These are phyloP conservation scores for Debaryomyces udenii DNA, from an alignment of 1,139 yeast genomes.

Conservation along the genomic window DNA sequence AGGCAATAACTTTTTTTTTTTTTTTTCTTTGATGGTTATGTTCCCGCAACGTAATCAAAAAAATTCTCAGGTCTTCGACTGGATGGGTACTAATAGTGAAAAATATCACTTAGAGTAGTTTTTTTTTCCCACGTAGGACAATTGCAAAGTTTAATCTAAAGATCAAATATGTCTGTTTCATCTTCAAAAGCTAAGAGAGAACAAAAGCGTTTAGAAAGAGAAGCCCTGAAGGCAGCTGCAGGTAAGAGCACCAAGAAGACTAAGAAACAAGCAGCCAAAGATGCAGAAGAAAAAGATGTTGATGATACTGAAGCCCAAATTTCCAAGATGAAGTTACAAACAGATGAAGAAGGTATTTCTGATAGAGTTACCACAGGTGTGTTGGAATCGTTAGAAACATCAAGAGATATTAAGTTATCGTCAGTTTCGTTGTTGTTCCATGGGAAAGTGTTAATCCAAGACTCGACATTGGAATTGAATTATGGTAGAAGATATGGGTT, in stretches of 20 bases:
- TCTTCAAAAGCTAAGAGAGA: slow-evolving; percentile 98
- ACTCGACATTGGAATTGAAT: slow-evolving; percentile 87
- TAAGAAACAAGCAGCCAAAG: slow-evolving; percentile 56
- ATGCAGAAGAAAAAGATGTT: slow-evolving; percentile 60
- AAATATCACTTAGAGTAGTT: slow-evolving; percentile 2
- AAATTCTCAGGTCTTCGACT: slow-evolving; percentile 10
- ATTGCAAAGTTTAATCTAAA: background rate
- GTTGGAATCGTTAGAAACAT: slow-evolving; percentile 80
- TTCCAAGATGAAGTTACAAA: slow-evolving; percentile 86
- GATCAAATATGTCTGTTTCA: slow-evolving; percentile 55
- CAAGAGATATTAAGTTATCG: slow-evolving; percentile 91
- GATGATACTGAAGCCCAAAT: slow-evolving; percentile 75
- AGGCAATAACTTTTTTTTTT: background rate
- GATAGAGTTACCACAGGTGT: slow-evolving; percentile 99
- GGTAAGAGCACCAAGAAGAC: slow-evolving; percentile 73
- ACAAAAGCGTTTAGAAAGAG: slow-evolving; percentile 67
- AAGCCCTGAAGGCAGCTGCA: slow-evolving; percentile 68
- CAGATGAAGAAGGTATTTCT: slow-evolving; percentile 89
- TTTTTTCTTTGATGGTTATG: slow-evolving; percentile 3
- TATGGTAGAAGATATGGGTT: slow-evolving; percentile 97
- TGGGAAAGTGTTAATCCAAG: slow-evolving; percentile 95
- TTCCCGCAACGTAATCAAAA: slow-evolving; percentile 6
- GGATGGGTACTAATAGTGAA: slow-evolving; percentile 4
- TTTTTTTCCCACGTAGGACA: slow-evolving; percentile 1
- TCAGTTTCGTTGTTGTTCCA: slow-evolving; percentile 93